Evolutionary conservation across 805 yeast genomes (phyloP), one percentile per base, ranked within the genome.

Genomic region (Candida pini): DNA sequence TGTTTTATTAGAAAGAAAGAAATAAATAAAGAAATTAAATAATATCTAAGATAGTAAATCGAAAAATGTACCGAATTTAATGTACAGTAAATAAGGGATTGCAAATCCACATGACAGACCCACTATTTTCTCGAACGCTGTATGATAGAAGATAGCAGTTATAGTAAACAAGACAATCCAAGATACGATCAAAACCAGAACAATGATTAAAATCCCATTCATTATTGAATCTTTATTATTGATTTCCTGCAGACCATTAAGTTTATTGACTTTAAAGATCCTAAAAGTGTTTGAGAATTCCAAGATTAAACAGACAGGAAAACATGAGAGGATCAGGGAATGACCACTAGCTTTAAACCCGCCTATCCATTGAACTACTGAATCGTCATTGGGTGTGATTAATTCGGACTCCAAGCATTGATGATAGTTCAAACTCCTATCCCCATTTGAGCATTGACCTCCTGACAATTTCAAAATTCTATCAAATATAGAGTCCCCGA

Each of bases 61-160:
- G 19, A 51, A 38, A 7, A 17, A 26, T 10, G 33, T 23, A 14
- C 28, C 39, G 30, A 35, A 38, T 25, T 29, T 43, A 24, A 43
- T 19, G 45, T 56, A 54, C n/a, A 57, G 18, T 14, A 51, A 15
- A 22, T 47, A 48, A 2, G 70, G 65, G 2, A 63, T 41, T 1
- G 49, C 22, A 22, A 61, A 28, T 0, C 75, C 78, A 35, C 64
- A 54, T 0, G 49, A 12, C 9, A 68, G 31, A 4, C 78, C 78
- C 6, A 62, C 58, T 7, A 68, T 36, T 38, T 71, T 69, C 44
- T 73, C 79, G 2, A 53, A 32, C 6, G 64, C 30, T 4, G 76
- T 68, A 44, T 73, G 79, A 49, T 68, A 73, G 45, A 71, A 73
- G 15, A 71, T 42, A 24, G 69, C 57, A 5, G 79, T 73, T 18